Evolutionary conservation across 768 basidiomycete species (phyloP), one percentile per base, ranked within the genome.

Genomic region (Kwoniella sp.): DNA sequence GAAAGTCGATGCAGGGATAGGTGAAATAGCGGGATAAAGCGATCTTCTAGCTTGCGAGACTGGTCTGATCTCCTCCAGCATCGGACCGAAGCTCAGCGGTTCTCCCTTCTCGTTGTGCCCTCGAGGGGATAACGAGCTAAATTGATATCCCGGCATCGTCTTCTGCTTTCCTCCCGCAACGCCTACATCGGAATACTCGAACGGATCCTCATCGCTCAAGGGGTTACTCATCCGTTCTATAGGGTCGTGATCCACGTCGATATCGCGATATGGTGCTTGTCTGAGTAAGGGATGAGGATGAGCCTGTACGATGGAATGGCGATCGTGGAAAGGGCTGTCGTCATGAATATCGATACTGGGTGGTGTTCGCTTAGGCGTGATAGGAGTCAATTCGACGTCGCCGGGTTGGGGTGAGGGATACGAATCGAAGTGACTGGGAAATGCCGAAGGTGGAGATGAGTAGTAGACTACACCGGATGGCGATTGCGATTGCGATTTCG

Each of bases 261-360:
- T 65, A 44, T 49, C 54, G 40, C 17, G 8, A 15, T 44, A 6
- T 17, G 47, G 47, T 17, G 56, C 55, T 47, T 19, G 15, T 21
- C 30, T 53, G 40, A 15, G 40, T 4, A 33, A 33, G 33, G 13
- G 40, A 15, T 10, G 24, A 19, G 48, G 48, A 5, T 22, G 22
- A 17, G 3, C 17, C 53, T 64, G 21, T 55, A 51, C 19, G 48
- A 76, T 65, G 5, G 74, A 76, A 55, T 76, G 68, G 1, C 72
- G 56, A 65, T 76, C 74, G 56, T 76, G 58, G 44, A 76, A 76
- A 12, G 74, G 72, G 21, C 72, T 73, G 25, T 76, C 69, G 51
- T 60, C 30, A 10, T 17, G 36, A 2, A 21, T 30, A n/a, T 54
- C 17, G 22, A 52, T 48, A 59, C 30, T 40, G 1, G 63, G 51